These are phyloP conservation scores for Pseudofabraea citricarpa DNA, from an alignment of 2,329 filamentous ascomycete genomes.

Conservation along the genomic window DNA sequence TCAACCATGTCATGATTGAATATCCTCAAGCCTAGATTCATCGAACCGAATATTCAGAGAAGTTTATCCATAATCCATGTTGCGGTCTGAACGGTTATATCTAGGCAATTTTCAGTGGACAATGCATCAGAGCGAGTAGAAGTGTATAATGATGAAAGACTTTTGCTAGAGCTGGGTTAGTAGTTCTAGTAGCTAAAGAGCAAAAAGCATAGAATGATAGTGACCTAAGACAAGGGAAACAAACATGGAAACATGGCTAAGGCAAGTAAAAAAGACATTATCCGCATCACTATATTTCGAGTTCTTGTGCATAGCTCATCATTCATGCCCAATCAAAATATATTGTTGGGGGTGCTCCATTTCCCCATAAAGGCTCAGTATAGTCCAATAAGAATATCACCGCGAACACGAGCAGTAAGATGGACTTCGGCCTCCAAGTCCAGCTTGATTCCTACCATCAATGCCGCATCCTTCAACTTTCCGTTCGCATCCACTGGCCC, in stretches of 20 bases:
- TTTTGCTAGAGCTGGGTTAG: neutral
- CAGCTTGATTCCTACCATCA: slow-evolving; percentile 58
- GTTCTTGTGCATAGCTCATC: neutral
- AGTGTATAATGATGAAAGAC: too few species aligned
- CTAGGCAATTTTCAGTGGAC: too few species aligned
- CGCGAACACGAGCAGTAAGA: slow-evolving; percentile 52
- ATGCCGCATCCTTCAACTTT: slow-evolving; percentile 50
- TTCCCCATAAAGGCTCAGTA: slow-evolving; percentile 35
- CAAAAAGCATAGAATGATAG: neutral
- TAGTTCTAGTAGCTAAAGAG: neutral
- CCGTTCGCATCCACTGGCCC: slow-evolving; percentile 53
- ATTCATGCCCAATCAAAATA: neutral
- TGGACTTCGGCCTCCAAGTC: slow-evolving; percentile 60
- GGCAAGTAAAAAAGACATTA: neutral
- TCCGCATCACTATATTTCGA: neutral
- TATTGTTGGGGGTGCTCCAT: too few species aligned
- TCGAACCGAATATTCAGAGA: too few species aligned
- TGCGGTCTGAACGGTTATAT: too few species aligned
- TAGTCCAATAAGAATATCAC: slow-evolving; percentile 56
- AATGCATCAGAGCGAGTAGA: too few species aligned
- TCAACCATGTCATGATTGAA: too few species aligned
- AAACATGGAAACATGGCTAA: neutral
- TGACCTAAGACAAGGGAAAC: neutral
- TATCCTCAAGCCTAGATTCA: too few species aligned
- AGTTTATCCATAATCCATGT: too few species aligned